Evolutionary conservation across 1,284 basidiomycete genomes (phyloP), one percentile per base, ranked within the genome.

Genomic region (Moniliophthora roreri): DNA sequence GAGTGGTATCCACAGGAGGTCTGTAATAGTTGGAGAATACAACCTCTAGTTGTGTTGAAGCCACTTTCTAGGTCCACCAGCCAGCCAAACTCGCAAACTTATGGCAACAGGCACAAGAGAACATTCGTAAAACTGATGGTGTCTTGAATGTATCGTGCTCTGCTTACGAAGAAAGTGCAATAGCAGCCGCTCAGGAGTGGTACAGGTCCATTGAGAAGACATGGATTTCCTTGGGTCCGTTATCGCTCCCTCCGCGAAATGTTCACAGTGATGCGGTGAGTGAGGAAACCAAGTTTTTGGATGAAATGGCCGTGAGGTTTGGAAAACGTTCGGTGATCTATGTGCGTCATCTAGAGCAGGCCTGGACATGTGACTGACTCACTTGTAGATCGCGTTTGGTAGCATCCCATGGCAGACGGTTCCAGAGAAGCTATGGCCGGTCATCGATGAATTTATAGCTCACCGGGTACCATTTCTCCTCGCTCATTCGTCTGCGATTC

Each of bases 141-240:
- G 44, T 46, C 11, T 28, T 46, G 23, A 28, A 46, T n/a, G 44
- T 46, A 32, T 46, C 44, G 4, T 32, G 23, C 26, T 46, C 44
- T 46, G 44, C 44, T 8, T 46, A 26, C n/a, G 44, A 46, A 18
- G 24, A 23, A 15, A 28, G 16, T 9, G 44, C 44, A 8, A 46
- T 46, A 26, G 15, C 10, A 28, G 44, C 44, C 2, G 44, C 44
- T 15, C 21, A 18, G 9, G 24, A 46, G 21, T 46, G 44, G 44
- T 46, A 46, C 26, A 18, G 28, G 5, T 46, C 24, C 23, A 46
- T 46, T 2, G 44, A 24, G 10, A 46, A 46, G 15, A 32, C 10
- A 28, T 46, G 44, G 44, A 28, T 28, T 32, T 10, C 44, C 28
- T 21, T 46, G 4, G 44, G 44, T 24, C 44, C 44, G 6, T 32